Evolutionary conservation across 2,329 filamentous ascomycete genomes (phyloP), one percentile per base, ranked within the genome.

Genomic region (Aureobasidium sp.): DNA sequence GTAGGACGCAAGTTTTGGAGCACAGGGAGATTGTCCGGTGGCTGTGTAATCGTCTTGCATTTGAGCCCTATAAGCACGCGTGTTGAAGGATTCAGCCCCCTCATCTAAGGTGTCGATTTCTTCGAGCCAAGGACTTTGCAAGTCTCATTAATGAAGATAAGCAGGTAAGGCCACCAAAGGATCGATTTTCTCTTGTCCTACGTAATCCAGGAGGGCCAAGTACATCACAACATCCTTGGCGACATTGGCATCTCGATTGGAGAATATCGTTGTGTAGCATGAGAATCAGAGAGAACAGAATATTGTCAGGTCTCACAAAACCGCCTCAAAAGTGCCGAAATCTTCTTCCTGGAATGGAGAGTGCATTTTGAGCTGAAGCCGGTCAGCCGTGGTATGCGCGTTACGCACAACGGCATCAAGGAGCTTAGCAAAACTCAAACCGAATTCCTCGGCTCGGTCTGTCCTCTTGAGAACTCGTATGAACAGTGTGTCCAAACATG

Each of bases 301-400:
- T 13, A 36, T 15, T 39, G 13, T 27, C 50, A 17, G 37, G 50
- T 39, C 20, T 39, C 50, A 34, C 20, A 39, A 17, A 3, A 34
- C 27, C 46, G 6, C 13, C 12, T 47, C 17, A 13, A 13, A 37
- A 15, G 47, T 24, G 29, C 3, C 17, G 47, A n/a, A 24, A 24
- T 10, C n/a, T 36, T 17, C 4, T 26, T 27, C 32, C 34, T 27
- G 50, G 34, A 52, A 52, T 52, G 50, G 15, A 36, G 29, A 20
- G 29, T 36, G n/a, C 32, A 24, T 27, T n/a, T 52, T 39, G 20
- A 26, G 50, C 26, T 52, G 50, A 39, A 52, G 20, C 50, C 50
- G 50, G 37, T 27, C 34, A 39, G 50, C 50, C 50, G 50, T 52
- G 50, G 50, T 52, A 52, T 52, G 34, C 50, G 39, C 50, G 50